Conservation (phyloP, 371 early-diverging fungal species). For the Mucor saturninus region DNA sequence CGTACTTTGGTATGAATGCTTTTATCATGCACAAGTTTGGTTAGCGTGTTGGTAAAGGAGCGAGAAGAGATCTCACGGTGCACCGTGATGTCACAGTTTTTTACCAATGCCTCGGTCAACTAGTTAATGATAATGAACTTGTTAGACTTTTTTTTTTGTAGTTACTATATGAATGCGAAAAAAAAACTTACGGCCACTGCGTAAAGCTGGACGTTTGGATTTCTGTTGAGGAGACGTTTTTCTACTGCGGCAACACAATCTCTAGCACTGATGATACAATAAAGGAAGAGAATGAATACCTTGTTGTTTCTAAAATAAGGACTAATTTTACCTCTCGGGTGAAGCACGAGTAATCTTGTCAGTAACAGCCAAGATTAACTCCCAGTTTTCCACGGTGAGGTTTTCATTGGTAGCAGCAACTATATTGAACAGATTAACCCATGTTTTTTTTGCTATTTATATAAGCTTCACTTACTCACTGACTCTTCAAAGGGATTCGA, state of each 20-base stretch:
- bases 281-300: neutral
- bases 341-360: conserved; percentile 74
- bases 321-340: conserved; percentile 45
- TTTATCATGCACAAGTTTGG: conserved; percentile 75
- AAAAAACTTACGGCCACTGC: conserved; percentile 65
- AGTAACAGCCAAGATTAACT: conserved; percentile 84
- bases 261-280: conserved; percentile 53
- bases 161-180: neutral
- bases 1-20: conserved; percentile 79
- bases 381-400: conserved; percentile 94
- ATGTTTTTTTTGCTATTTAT: neutral
- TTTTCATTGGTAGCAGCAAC: conserved; percentile 90
- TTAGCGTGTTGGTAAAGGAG: conserved; percentile 82
- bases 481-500: conserved; percentile 66
- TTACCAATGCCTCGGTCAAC: conserved; percentile 85
- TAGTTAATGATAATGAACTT: conserved; percentile 17
- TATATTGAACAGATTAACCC: conserved; percentile 23
- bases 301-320: too few species aligned
- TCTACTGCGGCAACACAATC: conserved; percentile 77
- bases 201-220: conserved; percentile 86
- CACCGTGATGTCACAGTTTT: conserved; percentile 84
- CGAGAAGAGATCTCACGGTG: conserved; percentile 88
- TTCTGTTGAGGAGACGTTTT: conserved; percentile 76
- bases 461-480: conserved; percentile 54
- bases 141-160: conserved; percentile 1